A percentile compares a stretch with the other conserved stretches of the same genome.
These are phyloP conservation scores for Bondarzewia mesenterica DNA, from an alignment of 1,284 basidiomycete genomes.

Conservation along the genomic window DNA sequence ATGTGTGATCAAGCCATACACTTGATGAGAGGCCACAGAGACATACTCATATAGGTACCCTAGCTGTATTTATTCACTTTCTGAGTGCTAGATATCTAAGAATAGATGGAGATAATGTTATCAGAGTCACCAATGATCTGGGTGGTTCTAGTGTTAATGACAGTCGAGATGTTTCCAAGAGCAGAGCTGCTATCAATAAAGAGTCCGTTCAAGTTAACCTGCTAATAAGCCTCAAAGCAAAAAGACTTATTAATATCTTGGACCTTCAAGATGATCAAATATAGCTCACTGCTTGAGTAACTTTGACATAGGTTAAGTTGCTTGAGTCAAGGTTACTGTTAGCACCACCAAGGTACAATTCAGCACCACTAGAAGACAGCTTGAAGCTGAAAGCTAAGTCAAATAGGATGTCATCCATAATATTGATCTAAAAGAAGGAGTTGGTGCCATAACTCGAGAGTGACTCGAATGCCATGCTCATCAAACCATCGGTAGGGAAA, in stretches of 20 bases:
- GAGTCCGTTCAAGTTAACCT: constrained; percentile 15
- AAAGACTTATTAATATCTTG: neutral
- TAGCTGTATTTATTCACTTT: neutral
- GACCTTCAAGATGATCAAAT: neutral
- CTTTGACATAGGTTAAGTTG: constrained; percentile 27
- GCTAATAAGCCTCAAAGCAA: constrained; percentile 18
- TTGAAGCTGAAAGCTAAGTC: constrained; percentile 2
- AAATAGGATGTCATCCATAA: constrained; percentile 10
- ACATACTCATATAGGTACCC: constrained; percentile 8
- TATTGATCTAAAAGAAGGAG: constrained; percentile 19
- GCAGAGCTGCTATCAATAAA: constrained; percentile 10
- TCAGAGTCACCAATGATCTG: constrained; percentile 1
- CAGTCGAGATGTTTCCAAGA: constrained; percentile 1
- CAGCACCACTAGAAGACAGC: constrained; percentile 35
- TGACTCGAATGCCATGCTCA: constrained; percentile 24
- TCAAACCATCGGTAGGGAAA: constrained; percentile 23
- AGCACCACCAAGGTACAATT: constrained; percentile 44
- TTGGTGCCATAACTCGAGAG: constrained; percentile 14
- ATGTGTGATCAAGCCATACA: neutral
- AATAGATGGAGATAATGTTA: neutral
- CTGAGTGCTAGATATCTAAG: constrained; percentile 3
- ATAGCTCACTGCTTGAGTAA: constrained; percentile 8
- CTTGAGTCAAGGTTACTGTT: constrained; percentile 29
- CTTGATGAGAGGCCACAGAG: neutral
- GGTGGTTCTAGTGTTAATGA: constrained; percentile 7